Percentiles rank a stretch among this genome's conserved stretches.
Evolutionary conservation across 805 yeast species (phyloP).

Genomic region (Schwanniomyces polymorphus): DNA sequence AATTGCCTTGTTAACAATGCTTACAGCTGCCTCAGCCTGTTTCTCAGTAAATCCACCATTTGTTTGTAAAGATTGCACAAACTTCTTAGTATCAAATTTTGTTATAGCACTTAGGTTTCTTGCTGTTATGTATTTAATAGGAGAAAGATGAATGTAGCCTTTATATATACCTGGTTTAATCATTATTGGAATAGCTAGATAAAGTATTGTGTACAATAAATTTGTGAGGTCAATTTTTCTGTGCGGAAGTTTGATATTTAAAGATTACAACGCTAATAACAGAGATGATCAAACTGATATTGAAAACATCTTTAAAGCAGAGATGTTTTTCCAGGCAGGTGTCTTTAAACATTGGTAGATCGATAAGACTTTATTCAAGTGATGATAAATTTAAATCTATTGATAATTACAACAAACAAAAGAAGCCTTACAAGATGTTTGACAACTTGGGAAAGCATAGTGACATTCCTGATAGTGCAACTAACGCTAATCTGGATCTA

Average conservation of each 20-base stretch:
- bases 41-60: slow-evolving; percentile 68
- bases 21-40: slow-evolving; percentile 81
- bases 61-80: slow-evolving; percentile 62
- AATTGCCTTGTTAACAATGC: slow-evolving; percentile 69
- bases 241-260: not conserved
- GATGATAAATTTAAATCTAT: slow-evolving; percentile 14
- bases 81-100: slow-evolving; percentile 74
- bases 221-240: not conserved
- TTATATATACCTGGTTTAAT: not conserved
- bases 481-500: slow-evolving; percentile 6
- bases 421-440: slow-evolving; percentile 23
- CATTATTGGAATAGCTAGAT: not conserved
- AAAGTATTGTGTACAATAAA: not conserved
- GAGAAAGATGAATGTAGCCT: not conserved
- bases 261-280: not conserved
- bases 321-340: not conserved
- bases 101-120: slow-evolving; percentile 29
- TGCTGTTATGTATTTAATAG: not conserved
- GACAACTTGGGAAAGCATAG: slow-evolving; percentile 17
- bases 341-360: not conserved
- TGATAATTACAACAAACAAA: slow-evolving; percentile 39
- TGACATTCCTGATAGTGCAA: slow-evolving; percentile 4
- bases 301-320: not conserved
- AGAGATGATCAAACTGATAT: not conserved
- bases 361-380: slow-evolving; percentile 4